These are phyloP conservation scores for Penicillium sp. DNA, from an alignment of 2,329 filamentous ascomycete genomes.

Conservation along the genomic window DNA sequence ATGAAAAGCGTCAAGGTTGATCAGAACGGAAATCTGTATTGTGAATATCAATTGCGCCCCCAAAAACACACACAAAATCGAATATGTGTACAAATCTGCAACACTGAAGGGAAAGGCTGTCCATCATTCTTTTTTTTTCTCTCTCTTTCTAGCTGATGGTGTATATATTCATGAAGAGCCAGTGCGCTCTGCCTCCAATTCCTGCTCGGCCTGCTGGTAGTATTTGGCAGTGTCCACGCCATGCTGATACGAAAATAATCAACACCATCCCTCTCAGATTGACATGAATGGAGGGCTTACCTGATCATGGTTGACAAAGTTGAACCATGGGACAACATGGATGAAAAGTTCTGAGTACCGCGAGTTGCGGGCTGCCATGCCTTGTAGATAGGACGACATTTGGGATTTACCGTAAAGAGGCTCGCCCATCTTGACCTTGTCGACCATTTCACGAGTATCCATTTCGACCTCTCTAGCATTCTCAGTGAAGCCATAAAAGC, in stretches of 20 bases:
- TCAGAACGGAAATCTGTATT: slow-evolving; percentile 19
- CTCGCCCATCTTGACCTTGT: slow-evolving; percentile 89
- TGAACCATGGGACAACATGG: slow-evolving; percentile 91
- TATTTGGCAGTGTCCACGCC: slow-evolving; percentile 98
- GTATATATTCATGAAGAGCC: slow-evolving; percentile 19
- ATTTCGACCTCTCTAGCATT: slow-evolving; percentile 88
- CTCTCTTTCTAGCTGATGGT: slow-evolving; percentile 13
- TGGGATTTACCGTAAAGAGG: slow-evolving; percentile 79
- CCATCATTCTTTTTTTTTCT: slow-evolving; percentile 6
- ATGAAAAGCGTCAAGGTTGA: background rate
- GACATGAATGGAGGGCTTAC: slow-evolving; percentile 34
- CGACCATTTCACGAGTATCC: slow-evolving; percentile 98
- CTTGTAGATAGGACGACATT: slow-evolving; percentile 86
- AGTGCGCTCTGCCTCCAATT: slow-evolving; percentile 74
- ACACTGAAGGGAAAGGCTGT: slow-evolving; percentile 10
- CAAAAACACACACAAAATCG: slow-evolving; percentile 19
- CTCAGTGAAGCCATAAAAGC: slow-evolving; percentile 93
- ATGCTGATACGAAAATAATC: slow-evolving; percentile 57
- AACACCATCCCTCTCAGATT: background rate
- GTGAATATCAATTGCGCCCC: slow-evolving; percentile 24
- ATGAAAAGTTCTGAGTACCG: slow-evolving; percentile 82
- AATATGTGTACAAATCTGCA: slow-evolving; percentile 29
- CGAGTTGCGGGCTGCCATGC: slow-evolving; percentile 86
- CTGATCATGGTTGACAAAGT: slow-evolving; percentile 91
- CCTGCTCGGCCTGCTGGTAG: slow-evolving; percentile 90